Conservation (phyloP, 352 stramenopile species). For the Globisporangium cylindrosporum region DNA sequence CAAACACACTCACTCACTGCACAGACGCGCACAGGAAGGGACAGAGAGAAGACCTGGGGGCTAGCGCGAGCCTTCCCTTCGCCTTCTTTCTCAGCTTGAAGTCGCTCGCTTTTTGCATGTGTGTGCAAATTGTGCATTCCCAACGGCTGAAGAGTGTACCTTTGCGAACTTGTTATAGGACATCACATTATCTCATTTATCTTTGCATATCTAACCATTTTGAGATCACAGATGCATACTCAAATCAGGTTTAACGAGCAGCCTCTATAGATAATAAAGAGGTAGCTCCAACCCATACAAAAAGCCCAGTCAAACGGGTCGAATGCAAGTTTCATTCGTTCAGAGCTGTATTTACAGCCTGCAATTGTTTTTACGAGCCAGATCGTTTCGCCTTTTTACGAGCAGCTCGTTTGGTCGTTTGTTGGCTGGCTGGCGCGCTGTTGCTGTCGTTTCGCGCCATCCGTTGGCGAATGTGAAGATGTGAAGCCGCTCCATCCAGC, state of each 20-base stretch:
- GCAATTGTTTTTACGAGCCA: not conserved
- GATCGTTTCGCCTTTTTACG: slow-evolving; percentile 8
- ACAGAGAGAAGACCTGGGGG: not conserved
- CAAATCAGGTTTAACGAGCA: not conserved
- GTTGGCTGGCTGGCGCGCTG: slow-evolving; percentile 3
- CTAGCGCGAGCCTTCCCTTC: not conserved
- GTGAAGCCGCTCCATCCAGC: not conserved
- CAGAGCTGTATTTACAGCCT: not conserved
- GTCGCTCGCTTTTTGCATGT: slow-evolving; percentile 5
- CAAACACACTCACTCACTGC: not conserved
- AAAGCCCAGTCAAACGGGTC: not conserved
- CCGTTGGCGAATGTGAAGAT: not conserved
- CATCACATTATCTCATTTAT: not conserved
- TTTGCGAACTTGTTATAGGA: not conserved
- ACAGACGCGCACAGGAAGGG: not conserved
- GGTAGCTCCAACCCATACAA: not conserved
- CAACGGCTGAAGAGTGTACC: not conserved
- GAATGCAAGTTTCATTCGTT: too few relatives aligned
- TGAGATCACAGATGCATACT: not conserved
- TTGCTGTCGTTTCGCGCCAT: slow-evolving; percentile 14
- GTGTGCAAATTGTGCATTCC: not conserved
- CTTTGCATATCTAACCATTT: not conserved
- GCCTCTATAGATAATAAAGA: not conserved
- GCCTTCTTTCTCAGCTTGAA: slow-evolving; percentile 9
- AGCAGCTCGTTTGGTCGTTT: not conserved